Evolutionary conservation across 768 basidiomycete species (phyloP).

Genomic region (Xanthoconium purpureum): DNA sequence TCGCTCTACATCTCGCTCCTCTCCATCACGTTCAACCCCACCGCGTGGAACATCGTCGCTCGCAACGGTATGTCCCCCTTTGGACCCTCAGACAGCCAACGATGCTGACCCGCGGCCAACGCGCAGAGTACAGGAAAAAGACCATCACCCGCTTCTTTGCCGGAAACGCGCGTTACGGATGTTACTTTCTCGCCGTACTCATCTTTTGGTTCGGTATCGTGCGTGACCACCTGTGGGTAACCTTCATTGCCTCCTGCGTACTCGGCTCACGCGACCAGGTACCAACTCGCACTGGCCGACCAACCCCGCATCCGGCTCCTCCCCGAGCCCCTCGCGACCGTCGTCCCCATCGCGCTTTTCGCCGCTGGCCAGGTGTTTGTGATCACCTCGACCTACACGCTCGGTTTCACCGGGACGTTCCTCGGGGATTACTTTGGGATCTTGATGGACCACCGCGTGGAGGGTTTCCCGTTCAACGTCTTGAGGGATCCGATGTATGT

Average conservation of each 20-base stretch:
- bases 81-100: no score
- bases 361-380: constrained; percentile 80
- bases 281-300: constrained; percentile 65
- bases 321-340: constrained; percentile 58
- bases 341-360: constrained; percentile 62
- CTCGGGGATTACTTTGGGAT: constrained; percentile 84
- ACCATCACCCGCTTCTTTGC: constrained; percentile 83
- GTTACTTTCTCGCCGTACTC: constrained; percentile 80
- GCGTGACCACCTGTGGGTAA: constrained; percentile 78
- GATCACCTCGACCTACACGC: constrained; percentile 79
- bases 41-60: constrained; percentile 94
- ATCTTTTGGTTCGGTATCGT: constrained; percentile 87
- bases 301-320: constrained; percentile 73
- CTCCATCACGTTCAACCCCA: constrained; percentile 85
- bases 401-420: constrained; percentile 94
- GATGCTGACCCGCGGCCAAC: not conserved
- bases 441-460: constrained; percentile 84
- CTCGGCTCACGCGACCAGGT: constrained; percentile 43
- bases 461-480: constrained; percentile 96
- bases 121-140: constrained; percentile 74
- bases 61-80: constrained; percentile 63
- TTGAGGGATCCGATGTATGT: constrained; percentile 96
- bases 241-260: no score
- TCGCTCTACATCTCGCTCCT: constrained; percentile 67
- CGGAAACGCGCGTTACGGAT: constrained; percentile 69